These are phyloP conservation scores for Lipomyces sp. DNA, from an alignment of 805 yeast species.

Conservation along the genomic window DNA sequence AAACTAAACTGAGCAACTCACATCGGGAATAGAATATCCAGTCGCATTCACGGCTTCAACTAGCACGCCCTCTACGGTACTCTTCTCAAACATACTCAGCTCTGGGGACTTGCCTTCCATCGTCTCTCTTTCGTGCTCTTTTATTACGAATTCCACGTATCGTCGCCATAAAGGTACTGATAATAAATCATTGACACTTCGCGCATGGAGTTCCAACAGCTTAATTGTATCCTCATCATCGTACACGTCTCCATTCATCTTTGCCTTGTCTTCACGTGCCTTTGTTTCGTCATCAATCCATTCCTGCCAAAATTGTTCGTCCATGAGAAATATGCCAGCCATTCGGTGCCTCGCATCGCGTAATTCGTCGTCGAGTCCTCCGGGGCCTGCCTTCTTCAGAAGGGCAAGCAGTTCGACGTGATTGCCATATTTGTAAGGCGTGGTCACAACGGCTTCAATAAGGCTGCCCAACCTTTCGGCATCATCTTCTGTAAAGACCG, in stretches of 20 bases:
- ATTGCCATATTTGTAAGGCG: slow-evolving; percentile 19
- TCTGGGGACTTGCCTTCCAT: slow-evolving; percentile 10
- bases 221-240: slow-evolving; percentile 18
- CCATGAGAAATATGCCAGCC: slow-evolving; percentile 23
- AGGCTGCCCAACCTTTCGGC: slow-evolving; percentile 30
- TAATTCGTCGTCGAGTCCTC: slow-evolving; percentile 27
- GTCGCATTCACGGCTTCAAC: slow-evolving; percentile 36
- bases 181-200: slow-evolving; percentile 29
- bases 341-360: slow-evolving; percentile 25
- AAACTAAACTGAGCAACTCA: not conserved
- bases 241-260: slow-evolving; percentile 6
- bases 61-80: slow-evolving; percentile 14
- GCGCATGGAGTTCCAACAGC: slow-evolving; percentile 20
- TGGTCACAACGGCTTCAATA: slow-evolving; percentile 21
- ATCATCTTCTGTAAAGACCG: slow-evolving; percentile 28
- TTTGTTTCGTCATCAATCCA: slow-evolving; percentile 29
- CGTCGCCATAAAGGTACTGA: slow-evolving; percentile 29
- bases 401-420: slow-evolving; percentile 27
- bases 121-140: slow-evolving; percentile 12
- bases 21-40: slow-evolving; percentile 29
- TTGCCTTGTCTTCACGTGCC: slow-evolving; percentile 10
- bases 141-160: slow-evolving; percentile 25
- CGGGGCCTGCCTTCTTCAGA: slow-evolving; percentile 23
- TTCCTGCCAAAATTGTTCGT: slow-evolving; percentile 23
- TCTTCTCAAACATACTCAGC: slow-evolving; percentile 13